phyloP scores from a whole-genome alignment of 1,284 basidiomycete genomes.

The Meira miltonrushii region DNA sequence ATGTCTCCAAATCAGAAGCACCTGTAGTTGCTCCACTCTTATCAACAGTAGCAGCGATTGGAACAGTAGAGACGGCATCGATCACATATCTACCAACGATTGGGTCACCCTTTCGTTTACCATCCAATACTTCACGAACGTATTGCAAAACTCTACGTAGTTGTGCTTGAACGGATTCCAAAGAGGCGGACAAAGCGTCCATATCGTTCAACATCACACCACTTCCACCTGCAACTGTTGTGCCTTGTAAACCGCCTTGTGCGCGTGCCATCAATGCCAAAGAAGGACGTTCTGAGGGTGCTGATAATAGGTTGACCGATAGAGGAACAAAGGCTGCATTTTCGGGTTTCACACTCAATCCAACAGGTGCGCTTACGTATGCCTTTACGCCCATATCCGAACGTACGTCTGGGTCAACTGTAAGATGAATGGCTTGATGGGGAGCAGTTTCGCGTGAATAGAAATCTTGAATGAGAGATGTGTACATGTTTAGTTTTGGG shows the following conservation, averaged over 20 bases:
- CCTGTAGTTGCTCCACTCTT: constrained; percentile 9
- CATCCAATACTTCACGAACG: constrained; percentile 74
- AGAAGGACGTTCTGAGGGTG: constrained; percentile 53
- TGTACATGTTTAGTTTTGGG: constrained; percentile 86
- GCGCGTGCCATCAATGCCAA: constrained; percentile 69
- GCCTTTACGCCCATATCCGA: constrained; percentile 65
- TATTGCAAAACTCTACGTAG: constrained; percentile 80
- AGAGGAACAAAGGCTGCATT: constrained; percentile 50
- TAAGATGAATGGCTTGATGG: constrained; percentile 84
- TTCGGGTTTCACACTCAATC: constrained; percentile 42
- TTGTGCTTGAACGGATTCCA: constrained; percentile 69
- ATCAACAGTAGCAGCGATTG: constrained; percentile 12
- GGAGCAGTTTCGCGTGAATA: constrained; percentile 87
- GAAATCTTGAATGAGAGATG: constrained; percentile 96
- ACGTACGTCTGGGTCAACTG: constrained; percentile 75
- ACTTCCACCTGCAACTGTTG: constrained; percentile 25
- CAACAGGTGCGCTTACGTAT: constrained; percentile 68
- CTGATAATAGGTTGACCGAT: constrained; percentile 35
- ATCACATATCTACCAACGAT: constrained; percentile 87
- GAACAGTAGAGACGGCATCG: constrained; percentile 61
- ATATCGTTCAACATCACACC: constrained; percentile 45
- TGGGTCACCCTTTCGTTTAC: constrained; percentile 74
- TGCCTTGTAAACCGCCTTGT: constrained; percentile 3
- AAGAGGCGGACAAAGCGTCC: constrained; percentile 63
- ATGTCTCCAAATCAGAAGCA: constrained; percentile 37